Evolutionary conservation across 225 moss, liverwort and hornwort species (phyloP), one percentile per base, ranked within the genome.

Genomic region (Straminergon stramineum): DNA sequence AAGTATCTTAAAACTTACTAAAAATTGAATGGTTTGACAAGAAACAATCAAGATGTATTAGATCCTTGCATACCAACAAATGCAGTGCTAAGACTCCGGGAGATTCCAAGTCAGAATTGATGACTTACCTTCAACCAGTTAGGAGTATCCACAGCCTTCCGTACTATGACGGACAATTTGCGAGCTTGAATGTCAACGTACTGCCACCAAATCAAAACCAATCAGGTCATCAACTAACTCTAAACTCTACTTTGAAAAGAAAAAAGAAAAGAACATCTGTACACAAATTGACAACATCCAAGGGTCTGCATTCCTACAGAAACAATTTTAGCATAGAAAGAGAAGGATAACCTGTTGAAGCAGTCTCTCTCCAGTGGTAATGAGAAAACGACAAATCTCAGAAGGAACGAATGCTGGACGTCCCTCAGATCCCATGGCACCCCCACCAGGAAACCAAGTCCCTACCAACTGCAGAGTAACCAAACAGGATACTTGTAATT

Each of bases 101-200:
- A 89, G 53, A 62, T 75, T 69, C 67, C 83, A 82, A 34, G 26
- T 80, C 84, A 80, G 84, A 91, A 90, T 79, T 80, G 74, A 89
- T 67, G 65, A 84, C 81, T 86, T 71, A 97, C 98, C 95, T 99
- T 99, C 84, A 96, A 87, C 99, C 99, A 99, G 89, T 97, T 96
- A 71, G 99, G 99, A 71, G 99, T 97, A 92, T 95, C 97, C 90
- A 99, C 97, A 95, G 98, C 97, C 93, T 99, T 99, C 74, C 99
- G 95, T 82, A 97, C 93, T 67, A 99, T 88, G 79, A 94, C 90
- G 68, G 97, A 97, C 86, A 96, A 91, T 85, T 97, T 99, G 62
- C 96, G 97, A 79, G 97, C 94, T 93, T 97, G 97, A 85, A 97
- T 91, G 89, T 99, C 97, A 84, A 99, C 94, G 86, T 99, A 99